Conservation (phyloP, 768 basidiomycete genomes). For the Macrolepiota albuminosa region DNA sequence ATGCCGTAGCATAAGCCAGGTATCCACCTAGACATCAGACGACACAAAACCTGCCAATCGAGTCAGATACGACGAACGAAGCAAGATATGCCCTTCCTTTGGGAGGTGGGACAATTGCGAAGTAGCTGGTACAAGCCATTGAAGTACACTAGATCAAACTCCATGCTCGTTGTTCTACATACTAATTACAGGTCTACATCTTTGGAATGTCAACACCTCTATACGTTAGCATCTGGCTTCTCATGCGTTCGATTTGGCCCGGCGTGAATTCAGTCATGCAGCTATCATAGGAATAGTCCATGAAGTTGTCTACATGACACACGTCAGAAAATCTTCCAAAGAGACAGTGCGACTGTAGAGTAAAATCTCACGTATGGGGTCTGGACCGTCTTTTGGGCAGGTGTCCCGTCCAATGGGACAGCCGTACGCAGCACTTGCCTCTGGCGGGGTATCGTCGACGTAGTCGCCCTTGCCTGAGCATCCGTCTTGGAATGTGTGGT, state of each 20-base stretch:
- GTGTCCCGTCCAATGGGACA: conserved; percentile 28
- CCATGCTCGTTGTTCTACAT: neutral
- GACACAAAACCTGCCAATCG: neutral
- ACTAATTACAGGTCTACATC: conserved; percentile 3
- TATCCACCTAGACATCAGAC: neutral
- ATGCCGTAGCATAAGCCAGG: neutral
- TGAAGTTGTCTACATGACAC: conserved; percentile 31
- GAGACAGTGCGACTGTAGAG: neutral
- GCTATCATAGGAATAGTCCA: conserved; percentile 43
- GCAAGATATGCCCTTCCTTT: neutral
- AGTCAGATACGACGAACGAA: neutral
- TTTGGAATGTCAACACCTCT: conserved; percentile 28
- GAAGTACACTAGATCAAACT: neutral
- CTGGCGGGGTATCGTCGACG: conserved; percentile 39
- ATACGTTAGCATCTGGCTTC: conserved; percentile 35
- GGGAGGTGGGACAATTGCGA: neutral
- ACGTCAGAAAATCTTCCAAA: neutral
- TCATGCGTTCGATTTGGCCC: conserved; percentile 34
- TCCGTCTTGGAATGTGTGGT: conserved; percentile 53
- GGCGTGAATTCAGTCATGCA: conserved; percentile 43
- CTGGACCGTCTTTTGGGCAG: conserved; percentile 25
- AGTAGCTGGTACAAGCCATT: neutral
- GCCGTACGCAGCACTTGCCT: conserved; percentile 33
- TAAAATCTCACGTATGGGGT: conserved; percentile 27
- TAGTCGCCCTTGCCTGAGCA: conserved; percentile 32